These are phyloP conservation scores for Pseudozyma sp. DNA, from an alignment of 1,284 basidiomycete species.

Conservation along the genomic window DNA sequence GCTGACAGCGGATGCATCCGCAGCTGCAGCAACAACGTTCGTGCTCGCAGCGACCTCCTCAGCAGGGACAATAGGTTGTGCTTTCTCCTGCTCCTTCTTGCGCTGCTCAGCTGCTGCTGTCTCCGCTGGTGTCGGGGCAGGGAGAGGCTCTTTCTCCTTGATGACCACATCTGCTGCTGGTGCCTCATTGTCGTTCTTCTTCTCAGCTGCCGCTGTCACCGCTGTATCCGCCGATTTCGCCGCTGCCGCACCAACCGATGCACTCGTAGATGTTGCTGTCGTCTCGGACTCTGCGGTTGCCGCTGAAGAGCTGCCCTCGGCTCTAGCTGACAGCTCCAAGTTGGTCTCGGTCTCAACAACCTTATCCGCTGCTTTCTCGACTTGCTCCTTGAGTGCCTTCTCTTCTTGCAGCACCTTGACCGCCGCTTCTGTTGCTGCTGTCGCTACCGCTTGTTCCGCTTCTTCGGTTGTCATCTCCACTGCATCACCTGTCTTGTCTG, in stretches of 20 bases:
- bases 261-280: background rate
- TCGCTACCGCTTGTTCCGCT: conserved; percentile 36
- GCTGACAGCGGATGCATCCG: conserved; percentile 3
- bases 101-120: background rate
- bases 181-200: conserved; percentile 9
- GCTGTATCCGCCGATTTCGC: background rate
- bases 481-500: conserved; percentile 2
- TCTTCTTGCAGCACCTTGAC: conserved; percentile 39
- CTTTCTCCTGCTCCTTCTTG: background rate
- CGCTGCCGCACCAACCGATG: background rate
- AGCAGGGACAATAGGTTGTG: background rate
- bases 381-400: conserved; percentile 20
- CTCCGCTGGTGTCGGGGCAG: background rate
- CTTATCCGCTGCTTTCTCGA: conserved; percentile 33
- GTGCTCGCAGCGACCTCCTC: background rate
- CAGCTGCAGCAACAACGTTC: background rate
- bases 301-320: conserved; percentile 20
- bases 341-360: conserved; percentile 38
- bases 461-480: conserved; percentile 42
- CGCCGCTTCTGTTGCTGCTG: conserved; percentile 43
- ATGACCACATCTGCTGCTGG: conserved; percentile 42
- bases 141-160: conserved; percentile 26
- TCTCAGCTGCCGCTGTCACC: conserved; percentile 3
- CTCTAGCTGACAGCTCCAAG: conserved; percentile 35
- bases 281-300: background rate